Evolutionary conservation across 345 rosid genomes (phyloP), one percentile per base, ranked within the genome.

Genomic region (Moricandia arvensis): DNA sequence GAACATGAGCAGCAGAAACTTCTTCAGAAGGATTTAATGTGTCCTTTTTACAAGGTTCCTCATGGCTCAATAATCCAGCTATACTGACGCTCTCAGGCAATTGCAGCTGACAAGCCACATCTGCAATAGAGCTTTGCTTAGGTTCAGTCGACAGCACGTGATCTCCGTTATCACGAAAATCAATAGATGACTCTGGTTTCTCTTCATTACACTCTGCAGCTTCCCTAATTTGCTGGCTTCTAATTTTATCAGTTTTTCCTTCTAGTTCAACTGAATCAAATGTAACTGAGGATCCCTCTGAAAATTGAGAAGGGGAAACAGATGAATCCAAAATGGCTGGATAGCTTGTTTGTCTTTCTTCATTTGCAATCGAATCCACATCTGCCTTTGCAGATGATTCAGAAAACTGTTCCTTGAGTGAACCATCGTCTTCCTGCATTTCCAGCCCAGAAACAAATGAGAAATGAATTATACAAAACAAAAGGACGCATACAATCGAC

Each of bases 391-490:
- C 72, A 68, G 75, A 71, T 67, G 51, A 60, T 75, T 81, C 85
- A 62, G 73, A 63, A 72, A 49, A 60, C 65, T 87, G 86, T 62
- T 80, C 76, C 75, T 73, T 73, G 75, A 59, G 86, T 77, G 76
- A 85, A 82, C 80, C 85, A 85, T 86, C 80, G 79, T 84, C 83
- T 79, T 85, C 96, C 96, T 93, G 97, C 96, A 91, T 86, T 82
- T 84, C 98, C 98, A 88, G 86, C 88, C 94, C 83, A 90, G 88
- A 80, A 87, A 84, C 83, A 87, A 89, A 88, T 88, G 89, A 88
- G 91, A 87, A 86, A 66, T 80, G 80, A 76, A 84, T 86, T 77
- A 89, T 80, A 80, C 80, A 81, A 21, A 21, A 79, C 79, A 81
- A 37, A 79, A 45, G 54, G 66, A 67, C 51, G 79, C 57, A 81